These are phyloP conservation scores for Microdochium trichocladiopsis DNA, from an alignment of 2,329 filamentous ascomycete species.

Conservation along the genomic window DNA sequence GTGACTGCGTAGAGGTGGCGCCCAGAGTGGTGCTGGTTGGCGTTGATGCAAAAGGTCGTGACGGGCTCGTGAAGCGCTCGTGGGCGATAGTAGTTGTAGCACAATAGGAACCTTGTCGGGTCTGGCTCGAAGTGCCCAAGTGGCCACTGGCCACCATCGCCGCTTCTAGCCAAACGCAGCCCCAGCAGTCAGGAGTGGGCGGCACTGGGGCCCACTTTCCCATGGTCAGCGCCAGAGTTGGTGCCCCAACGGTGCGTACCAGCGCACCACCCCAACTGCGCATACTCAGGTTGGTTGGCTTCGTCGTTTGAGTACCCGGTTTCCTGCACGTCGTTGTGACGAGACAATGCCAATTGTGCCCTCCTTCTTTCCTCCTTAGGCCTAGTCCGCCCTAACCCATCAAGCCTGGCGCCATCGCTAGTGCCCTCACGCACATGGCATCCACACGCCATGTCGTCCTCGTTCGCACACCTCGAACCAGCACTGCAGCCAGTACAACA, in stretches of 20 bases:
- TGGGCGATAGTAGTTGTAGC: neutral
- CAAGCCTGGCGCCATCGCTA: no score
- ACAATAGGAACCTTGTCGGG: neutral
- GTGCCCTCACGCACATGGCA: neutral
- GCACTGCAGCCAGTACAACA: no score
- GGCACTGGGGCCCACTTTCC: neutral
- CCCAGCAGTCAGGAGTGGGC: no score
- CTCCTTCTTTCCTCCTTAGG: no score
- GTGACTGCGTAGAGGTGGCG: slow-evolving; percentile 3
- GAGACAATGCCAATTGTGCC: no score
- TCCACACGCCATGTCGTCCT: neutral
- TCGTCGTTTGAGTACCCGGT: no score
- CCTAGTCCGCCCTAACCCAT: no score
- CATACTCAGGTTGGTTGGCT: no score
- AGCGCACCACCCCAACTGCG: no score
- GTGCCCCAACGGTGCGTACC: no score
- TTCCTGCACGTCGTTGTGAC: no score
- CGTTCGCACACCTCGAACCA: neutral
- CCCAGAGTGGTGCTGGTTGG: slow-evolving; percentile 1
- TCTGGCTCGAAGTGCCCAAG: neutral
- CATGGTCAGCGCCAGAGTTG: no score
- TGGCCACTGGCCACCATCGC: neutral
- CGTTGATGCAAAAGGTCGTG: slow-evolving; percentile 1
- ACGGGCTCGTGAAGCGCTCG: neutral
- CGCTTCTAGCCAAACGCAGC: neutral